Percentiles rank a stretch among this genome's conserved stretches.
These are phyloP conservation scores for Gossypium mustelinum DNA, from an alignment of 345 rosid genomes.

Conservation along the genomic window DNA sequence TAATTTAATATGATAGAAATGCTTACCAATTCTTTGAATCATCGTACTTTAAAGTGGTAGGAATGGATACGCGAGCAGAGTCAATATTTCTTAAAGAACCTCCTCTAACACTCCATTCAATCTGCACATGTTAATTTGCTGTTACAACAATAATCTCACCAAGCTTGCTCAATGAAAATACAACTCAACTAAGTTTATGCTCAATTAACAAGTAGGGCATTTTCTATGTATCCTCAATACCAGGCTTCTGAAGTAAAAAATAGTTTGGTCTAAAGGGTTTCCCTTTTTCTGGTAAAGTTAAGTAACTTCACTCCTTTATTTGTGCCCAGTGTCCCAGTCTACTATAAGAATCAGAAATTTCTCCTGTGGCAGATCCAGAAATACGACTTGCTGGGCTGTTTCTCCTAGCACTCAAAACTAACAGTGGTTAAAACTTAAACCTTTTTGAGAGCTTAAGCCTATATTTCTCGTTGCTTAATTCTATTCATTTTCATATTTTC, in stretches of 20 bases:
- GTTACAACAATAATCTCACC: slow-evolving; percentile 4
- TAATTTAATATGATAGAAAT: slow-evolving; percentile 5
- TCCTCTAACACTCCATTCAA: slow-evolving; percentile 88
- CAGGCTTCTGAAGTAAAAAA: neutral
- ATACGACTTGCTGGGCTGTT: no score
- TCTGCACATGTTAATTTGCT: slow-evolving; percentile 32
- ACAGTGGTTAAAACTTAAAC: neutral
- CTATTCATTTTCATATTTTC: neutral
- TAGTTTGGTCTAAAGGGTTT: neutral
- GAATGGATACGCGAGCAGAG: slow-evolving; percentile 89
- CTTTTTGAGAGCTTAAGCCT: neutral
- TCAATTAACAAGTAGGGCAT: neutral
- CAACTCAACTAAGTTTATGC: neutral
- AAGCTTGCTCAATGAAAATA: neutral
- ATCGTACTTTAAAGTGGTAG: slow-evolving; percentile 65
- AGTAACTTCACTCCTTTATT: neutral
- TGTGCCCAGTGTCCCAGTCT: neutral
- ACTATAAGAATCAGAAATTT: neutral
- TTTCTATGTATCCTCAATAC: neutral
- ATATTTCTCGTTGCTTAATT: neutral
- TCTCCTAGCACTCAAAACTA: neutral
- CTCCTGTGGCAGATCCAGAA: neutral
- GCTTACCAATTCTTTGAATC: slow-evolving; percentile 78
- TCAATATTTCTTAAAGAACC: slow-evolving; percentile 82
- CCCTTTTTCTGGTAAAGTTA: neutral